A percentile compares a stretch with the other conserved stretches of the same genome.
phyloP scores from a whole-genome alignment of 495 filamentous ascomycete species.

The Trichoderma reesei region DNA sequence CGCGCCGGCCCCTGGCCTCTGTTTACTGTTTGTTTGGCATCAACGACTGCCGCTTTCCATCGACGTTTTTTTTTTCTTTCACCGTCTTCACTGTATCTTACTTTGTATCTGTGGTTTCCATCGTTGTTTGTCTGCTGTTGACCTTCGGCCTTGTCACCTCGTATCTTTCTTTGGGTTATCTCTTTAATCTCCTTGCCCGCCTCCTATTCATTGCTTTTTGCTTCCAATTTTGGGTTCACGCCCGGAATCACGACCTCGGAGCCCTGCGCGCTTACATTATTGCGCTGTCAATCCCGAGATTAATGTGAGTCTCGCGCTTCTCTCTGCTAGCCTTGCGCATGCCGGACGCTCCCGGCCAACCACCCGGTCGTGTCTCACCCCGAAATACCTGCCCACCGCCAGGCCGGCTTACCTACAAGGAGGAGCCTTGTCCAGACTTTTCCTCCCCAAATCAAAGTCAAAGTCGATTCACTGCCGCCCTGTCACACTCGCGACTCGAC shows the following conservation, averaged over 20 bases:
- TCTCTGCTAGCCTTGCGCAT: constrained; percentile 3
- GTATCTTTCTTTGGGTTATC: background rate
- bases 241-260: background rate
- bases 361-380: constrained; percentile 8
- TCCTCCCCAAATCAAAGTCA: background rate
- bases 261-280: background rate
- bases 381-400: constrained; percentile 3
- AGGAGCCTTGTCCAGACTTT: background rate
- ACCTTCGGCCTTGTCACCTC: too few relatives aligned
- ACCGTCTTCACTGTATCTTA: constrained; percentile 19
- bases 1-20: background rate
- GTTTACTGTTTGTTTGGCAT: background rate
- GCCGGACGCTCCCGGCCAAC: constrained; percentile 9
- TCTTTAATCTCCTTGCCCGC: constrained; percentile 15
- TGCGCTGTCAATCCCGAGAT: background rate
- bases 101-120: too few relatives aligned
- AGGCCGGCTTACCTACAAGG: background rate
- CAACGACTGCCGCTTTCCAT: background rate
- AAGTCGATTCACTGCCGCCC: background rate
- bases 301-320: constrained; percentile 7
- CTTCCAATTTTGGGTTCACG: background rate
- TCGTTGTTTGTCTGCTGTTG: too few relatives aligned
- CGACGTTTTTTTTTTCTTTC: background rate
- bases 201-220: background rate
- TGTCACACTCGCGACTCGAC: background rate